Evolutionary conservation across 2,329 filamentous ascomycete genomes (phyloP).

Genomic region (Gaeumannomyces tritici): DNA sequence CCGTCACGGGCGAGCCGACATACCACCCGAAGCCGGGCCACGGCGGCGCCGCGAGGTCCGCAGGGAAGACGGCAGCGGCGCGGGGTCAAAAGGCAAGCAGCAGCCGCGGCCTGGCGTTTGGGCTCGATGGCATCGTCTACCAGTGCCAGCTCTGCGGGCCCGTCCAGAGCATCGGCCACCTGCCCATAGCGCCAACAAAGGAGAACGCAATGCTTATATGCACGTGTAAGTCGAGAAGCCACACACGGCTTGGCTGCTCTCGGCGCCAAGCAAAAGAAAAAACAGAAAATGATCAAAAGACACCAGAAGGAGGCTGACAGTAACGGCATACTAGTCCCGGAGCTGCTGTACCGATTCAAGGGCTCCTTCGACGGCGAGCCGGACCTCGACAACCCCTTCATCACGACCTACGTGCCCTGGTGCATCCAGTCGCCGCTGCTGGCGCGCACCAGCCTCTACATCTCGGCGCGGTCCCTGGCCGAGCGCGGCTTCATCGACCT

Average conservation of each 20-base stretch:
- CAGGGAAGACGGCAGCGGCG: background rate
- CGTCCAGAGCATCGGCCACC: constrained; percentile 8
- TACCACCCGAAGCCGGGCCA: background rate
- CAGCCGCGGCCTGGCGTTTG: constrained; percentile 4
- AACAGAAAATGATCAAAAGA: no score
- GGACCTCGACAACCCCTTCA: constrained; percentile 28
- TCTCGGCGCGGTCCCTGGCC: constrained; percentile 34
- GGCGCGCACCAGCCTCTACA: constrained; percentile 33
- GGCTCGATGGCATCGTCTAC: constrained; percentile 7
- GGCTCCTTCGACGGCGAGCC: constrained; percentile 35
- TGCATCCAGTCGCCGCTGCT: constrained; percentile 35
- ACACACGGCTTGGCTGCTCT: background rate
- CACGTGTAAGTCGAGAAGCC: constrained; percentile 8
- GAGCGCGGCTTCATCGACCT: constrained; percentile 32
- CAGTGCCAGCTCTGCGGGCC: constrained; percentile 10
- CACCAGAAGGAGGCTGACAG: background rate
- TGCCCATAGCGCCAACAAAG: constrained; percentile 11
- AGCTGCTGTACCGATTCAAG: constrained; percentile 36
- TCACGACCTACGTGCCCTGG: constrained; percentile 33
- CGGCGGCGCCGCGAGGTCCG: background rate
- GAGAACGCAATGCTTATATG: constrained; percentile 13
- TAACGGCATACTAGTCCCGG: constrained; percentile 23
- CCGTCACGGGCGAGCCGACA: background rate
- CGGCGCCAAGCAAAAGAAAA: background rate
- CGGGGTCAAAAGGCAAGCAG: no score